Base-by-base conservation (phyloP, 2,329 filamentous ascomycete genomes). In the Paecilomyces dactylethromorphus region DNA sequence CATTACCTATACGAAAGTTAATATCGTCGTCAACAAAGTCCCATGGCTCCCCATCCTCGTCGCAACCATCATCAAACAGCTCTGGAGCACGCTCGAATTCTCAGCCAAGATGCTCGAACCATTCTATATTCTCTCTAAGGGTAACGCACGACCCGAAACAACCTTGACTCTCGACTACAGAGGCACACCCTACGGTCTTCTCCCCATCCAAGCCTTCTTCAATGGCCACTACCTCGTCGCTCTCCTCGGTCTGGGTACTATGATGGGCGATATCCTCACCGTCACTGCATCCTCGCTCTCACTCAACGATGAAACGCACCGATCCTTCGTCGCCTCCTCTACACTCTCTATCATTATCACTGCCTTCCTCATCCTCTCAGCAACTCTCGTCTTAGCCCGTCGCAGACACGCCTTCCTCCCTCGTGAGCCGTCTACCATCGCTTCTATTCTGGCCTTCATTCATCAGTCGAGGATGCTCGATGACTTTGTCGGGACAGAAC, bases 391-490 rank as follows among this genome's bases (percentile, higher is more conserved):
- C 18, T 88, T 88, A 66, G 59, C 78, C 18, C 81, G 83, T 1
- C 84, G 89, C 13, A 81, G 86, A 0, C 84, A 86, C 58, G 84
- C 89, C 2, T 92, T 92, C 71, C 77, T 92, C 58, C 90, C 90
- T 1, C 83, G 90, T 3, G 88, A 92, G 76, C 89, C 89, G 3
- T 90, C 87, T 65, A 91, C 89, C 21, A 92, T 93, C 65, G 86
- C 89, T 1, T 87, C 84, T 51, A 84, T 92, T 56, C 79, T 93
- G 57, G 88, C 88, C 0, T 92, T 88, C 68, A 89, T 92, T 60
- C 87, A 92, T 72, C 88, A 91, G 75, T 88, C 84, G 71, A 89
- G 89, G 74, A 92, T 92, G 89, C 76, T 92, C 53, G 86, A 86
- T 62, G 84, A 85, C 67, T 92, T 92, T 71, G 86, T 90, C 13